Evolutionary conservation across 371 early-diverging fungal species (phyloP).

Genomic region (Mucor saturninus): DNA sequence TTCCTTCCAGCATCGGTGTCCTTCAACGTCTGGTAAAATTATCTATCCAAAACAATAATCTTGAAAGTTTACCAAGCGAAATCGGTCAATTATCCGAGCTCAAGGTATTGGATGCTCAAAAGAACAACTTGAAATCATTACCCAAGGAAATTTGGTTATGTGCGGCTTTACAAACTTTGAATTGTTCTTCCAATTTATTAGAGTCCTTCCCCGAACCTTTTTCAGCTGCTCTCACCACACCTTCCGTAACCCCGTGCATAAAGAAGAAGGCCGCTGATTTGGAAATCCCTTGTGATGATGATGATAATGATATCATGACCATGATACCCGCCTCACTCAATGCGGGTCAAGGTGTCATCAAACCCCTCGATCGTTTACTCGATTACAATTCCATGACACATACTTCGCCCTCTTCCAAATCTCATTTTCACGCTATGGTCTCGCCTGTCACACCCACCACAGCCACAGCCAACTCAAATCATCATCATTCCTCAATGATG

Average conservation of each 20-base stretch:
- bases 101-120: constrained; percentile 45
- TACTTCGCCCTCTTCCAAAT: not conserved
- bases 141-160: constrained; percentile 90
- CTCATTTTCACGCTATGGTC: not conserved
- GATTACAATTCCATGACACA: constrained; percentile 4
- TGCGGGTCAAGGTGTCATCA: constrained; percentile 33
- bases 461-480: not conserved
- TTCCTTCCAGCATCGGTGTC: constrained; percentile 72
- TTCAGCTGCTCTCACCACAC: not conserved
- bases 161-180: constrained; percentile 70
- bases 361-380: constrained; percentile 21
- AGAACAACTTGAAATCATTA: constrained; percentile 73
- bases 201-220: constrained; percentile 46
- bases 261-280: not conserved
- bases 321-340: constrained; percentile 18
- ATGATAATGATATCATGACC: constrained; percentile 10
- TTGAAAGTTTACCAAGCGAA: constrained; percentile 46
- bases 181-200: constrained; percentile 78
- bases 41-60: constrained; percentile 67
- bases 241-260: not conserved
- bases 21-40: constrained; percentile 62
- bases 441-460: constrained; percentile 5
- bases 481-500: too few species aligned
- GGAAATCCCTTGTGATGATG: not conserved
- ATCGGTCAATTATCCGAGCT: constrained; percentile 42